A percentile compares a stretch with the other conserved stretches of the same genome.
These are phyloP conservation scores for Perilla frutescens DNA, from an alignment of 257 asterid species.

Conservation along the genomic window DNA sequence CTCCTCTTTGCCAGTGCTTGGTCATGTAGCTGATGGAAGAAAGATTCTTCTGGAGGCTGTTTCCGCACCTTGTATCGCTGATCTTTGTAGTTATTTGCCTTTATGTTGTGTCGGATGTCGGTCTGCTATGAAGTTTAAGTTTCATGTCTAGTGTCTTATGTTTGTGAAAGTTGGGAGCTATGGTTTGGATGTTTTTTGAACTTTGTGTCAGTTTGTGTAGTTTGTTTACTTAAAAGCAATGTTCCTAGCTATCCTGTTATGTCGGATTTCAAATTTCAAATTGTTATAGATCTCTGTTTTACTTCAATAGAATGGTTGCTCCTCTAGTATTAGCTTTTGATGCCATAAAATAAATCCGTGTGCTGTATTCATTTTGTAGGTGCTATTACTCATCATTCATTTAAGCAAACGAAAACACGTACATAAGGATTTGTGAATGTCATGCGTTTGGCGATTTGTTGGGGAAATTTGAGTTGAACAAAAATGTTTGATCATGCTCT, in stretches of 20 bases:
- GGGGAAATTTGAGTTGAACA: too few relatives aligned
- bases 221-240: not conserved
- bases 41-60: constrained; percentile 38
- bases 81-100: constrained; percentile 31
- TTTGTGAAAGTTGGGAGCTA: constrained; percentile 19
- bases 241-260: constrained; percentile 7
- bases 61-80: constrained; percentile 18
- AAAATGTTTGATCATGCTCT: too few relatives aligned
- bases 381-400: too few relatives aligned
- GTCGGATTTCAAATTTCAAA: not conserved
- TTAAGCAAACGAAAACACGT: too few relatives aligned
- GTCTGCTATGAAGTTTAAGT: constrained; percentile 23
- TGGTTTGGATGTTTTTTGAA: constrained; percentile 17
- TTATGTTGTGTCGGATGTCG: constrained; percentile 24
- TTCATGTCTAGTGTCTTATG: constrained; percentile 16
- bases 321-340: too few relatives aligned
- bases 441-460: too few relatives aligned
- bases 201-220: constrained; percentile 20
- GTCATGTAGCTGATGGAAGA: constrained; percentile 35
- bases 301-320: not conserved
- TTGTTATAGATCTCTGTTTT: not conserved
- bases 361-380: too few relatives aligned
- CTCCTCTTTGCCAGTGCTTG: constrained; percentile 41
- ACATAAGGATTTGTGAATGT: too few relatives aligned
- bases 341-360: too few relatives aligned